These are phyloP conservation scores for Lactarius quietus DNA, from an alignment of 768 basidiomycete genomes.

Conservation along the genomic window DNA sequence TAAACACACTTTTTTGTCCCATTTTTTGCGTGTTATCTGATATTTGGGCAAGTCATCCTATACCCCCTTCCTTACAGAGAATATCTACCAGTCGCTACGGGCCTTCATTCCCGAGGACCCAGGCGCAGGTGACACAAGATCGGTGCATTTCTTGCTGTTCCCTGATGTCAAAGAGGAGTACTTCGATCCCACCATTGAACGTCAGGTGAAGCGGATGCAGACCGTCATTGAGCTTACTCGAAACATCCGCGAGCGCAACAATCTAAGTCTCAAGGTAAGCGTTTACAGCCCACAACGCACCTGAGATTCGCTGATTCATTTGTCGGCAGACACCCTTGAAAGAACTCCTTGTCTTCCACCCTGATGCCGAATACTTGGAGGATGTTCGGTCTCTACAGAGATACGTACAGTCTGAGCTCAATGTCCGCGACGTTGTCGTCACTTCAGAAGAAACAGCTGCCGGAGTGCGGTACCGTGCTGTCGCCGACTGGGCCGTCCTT, in stretches of 20 bases:
- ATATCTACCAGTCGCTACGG: constrained; percentile 87
- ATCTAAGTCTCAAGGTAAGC: constrained; percentile 81
- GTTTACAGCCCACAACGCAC: background rate
- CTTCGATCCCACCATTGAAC: constrained; percentile 89
- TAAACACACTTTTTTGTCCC: constrained; percentile 15
- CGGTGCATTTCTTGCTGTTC: constrained; percentile 93
- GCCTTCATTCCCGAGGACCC: constrained; percentile 80
- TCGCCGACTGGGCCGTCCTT: constrained; percentile 93
- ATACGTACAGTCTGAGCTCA: constrained; percentile 93
- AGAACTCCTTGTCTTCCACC: constrained; percentile 92
- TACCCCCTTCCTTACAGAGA: constrained; percentile 97
- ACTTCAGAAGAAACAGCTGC: constrained; percentile 83
- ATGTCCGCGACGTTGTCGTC: constrained; percentile 87
- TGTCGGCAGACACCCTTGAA: constrained; percentile 75
- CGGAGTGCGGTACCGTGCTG: constrained; percentile 86
- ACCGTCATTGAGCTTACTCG: constrained; percentile 90
- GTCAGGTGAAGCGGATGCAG: constrained; percentile 93
- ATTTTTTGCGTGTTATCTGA: constrained; percentile 1
- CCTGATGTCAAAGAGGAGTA: constrained; percentile 92
- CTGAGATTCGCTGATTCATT: background rate
- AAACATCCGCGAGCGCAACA: constrained; percentile 82
- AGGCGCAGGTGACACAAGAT: constrained; percentile 72
- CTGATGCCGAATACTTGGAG: constrained; percentile 73
- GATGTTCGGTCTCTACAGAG: constrained; percentile 81
- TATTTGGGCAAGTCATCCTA: constrained; percentile 73